phyloP scores from a whole-genome alignment of 2,329 filamentous ascomycete species.

The Epichloe gansuensis region DNA sequence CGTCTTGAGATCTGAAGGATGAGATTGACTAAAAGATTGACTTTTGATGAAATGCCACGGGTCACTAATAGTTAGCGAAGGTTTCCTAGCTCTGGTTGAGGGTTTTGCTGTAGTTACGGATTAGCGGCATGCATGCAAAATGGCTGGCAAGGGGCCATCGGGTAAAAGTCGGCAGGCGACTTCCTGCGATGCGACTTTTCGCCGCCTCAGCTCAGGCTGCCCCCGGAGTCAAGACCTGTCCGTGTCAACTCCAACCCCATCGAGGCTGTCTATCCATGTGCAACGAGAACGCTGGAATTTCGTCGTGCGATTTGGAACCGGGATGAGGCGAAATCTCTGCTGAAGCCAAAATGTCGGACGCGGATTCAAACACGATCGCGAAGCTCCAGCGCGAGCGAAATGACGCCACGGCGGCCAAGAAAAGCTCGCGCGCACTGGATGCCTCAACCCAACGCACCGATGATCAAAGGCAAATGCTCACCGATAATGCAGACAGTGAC shows the following conservation, averaged over 20 bases:
- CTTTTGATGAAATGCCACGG: no score
- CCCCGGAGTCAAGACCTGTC: neutral
- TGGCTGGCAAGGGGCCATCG: constrained; percentile 8
- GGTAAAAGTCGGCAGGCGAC: constrained; percentile 20
- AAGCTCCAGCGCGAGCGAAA: constrained; percentile 90
- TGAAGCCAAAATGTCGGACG: constrained; percentile 51
- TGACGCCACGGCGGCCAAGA: constrained; percentile 62
- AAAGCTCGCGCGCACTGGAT: constrained; percentile 71
- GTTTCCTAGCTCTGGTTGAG: neutral
- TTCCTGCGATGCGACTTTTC: constrained; percentile 15
- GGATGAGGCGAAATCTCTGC: constrained; percentile 25
- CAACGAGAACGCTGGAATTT: constrained; percentile 21
- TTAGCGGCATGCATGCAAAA: neutral
- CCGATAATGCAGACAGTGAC: constrained; percentile 74
- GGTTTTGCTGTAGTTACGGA: neutral
- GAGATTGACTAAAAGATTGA: no score
- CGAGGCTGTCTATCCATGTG: constrained; percentile 21
- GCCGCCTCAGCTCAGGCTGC: constrained; percentile 13
- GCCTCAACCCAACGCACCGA: constrained; percentile 68
- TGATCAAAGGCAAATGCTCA: constrained; percentile 84
- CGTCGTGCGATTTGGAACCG: constrained; percentile 27
- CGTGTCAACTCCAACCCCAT: constrained; percentile 11
- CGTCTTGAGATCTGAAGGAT: no score
- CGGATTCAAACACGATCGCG: constrained; percentile 78
- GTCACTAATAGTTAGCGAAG: neutral